A percentile compares a stretch with the other conserved stretches of the same genome.
Evolutionary conservation across 2,329 filamentous ascomycete genomes (phyloP).

Genomic region (Scytalidium lignicola): DNA sequence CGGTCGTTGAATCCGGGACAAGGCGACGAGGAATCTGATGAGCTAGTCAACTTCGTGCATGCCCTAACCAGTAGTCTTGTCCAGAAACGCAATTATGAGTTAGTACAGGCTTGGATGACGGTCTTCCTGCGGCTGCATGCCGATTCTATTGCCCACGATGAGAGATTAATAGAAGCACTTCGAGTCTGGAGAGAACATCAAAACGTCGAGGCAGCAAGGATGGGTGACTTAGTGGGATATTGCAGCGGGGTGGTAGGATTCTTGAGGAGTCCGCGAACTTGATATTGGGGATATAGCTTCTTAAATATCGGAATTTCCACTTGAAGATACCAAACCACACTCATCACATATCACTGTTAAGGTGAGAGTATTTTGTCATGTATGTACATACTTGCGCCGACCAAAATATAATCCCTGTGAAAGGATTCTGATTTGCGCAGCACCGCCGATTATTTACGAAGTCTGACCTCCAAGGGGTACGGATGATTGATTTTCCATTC

Average conservation of each 20-base stretch:
- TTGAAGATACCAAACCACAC: too few relatives aligned
- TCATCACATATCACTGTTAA: too few relatives aligned
- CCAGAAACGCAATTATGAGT: slow-evolving; percentile 77
- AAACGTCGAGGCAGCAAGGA: slow-evolving; percentile 62
- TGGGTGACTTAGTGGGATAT: slow-evolving; percentile 78
- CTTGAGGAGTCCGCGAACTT: slow-evolving; percentile 51
- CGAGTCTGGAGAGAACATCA: slow-evolving; percentile 68
- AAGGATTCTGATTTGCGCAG: too few relatives aligned
- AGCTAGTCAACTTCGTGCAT: slow-evolving; percentile 74
- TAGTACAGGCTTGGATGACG: slow-evolving; percentile 95
- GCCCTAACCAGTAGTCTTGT: slow-evolving; percentile 69
- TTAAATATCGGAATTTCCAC: too few relatives aligned
- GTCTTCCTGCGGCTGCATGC: slow-evolving; percentile 82
- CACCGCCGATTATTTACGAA: too few relatives aligned
- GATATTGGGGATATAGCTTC: not conserved
- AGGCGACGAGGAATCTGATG: slow-evolving; percentile 48
- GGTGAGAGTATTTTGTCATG: too few relatives aligned
- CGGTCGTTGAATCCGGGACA: slow-evolving; percentile 61
- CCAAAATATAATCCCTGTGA: too few relatives aligned
- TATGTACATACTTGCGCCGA: too few relatives aligned
- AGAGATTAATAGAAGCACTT: slow-evolving; percentile 53
- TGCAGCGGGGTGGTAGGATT: slow-evolving; percentile 83
- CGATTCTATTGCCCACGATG: slow-evolving; percentile 44
- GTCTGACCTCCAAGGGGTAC: too few relatives aligned
- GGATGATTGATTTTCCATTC: too few relatives aligned